Evolutionary conservation across 345 rosid genomes (phyloP), one percentile per base, ranked within the genome.

Genomic region (Eucalyptus shirleyi): DNA sequence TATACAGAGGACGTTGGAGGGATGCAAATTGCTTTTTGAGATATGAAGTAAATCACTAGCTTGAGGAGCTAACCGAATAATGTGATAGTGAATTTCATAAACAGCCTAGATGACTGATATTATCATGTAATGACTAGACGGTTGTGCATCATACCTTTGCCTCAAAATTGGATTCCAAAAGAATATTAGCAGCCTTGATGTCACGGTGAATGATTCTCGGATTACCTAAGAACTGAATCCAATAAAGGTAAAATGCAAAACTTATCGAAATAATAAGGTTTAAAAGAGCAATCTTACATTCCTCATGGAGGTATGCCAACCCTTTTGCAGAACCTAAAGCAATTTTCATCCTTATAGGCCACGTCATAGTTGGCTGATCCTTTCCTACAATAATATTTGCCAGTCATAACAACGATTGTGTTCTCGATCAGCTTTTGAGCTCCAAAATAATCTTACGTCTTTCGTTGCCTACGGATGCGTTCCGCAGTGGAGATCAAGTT

Each of bases 241-340:
- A 56, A 56, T 56, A 40, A 50, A 72, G 49, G 45, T 9, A 24
- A 26, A 83, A 28, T 2, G 80, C 5, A 8, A 45, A 86, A 47
- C 32, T 60, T 13, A 8, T 26, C 34, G 1, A 37, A 47, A 56
- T 17, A 8, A 26, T 16, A n/a, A 49, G 37, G 40, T 15, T 30
- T 56, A 51, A 77, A 50, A 37, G 87, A 91, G 53, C 88, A 88
- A 53, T 92, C 97, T 93, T 72, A 97, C 98, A 96, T 89, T 96
- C 99, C 92, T 95, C 98, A 60, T 97, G 99, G 18, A 50, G 94
- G 90, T 97, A 97, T 12, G 97, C 94, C 92, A 97, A 93, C 91
- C 98, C 98, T 94, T 91, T 95, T 6, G 98, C 98, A 30, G 98
- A 93, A 56, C 97, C 99, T 82, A 96, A 67, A 44, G 97, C 96